A percentile compares a stretch with the other conserved stretches of the same genome.
Evolutionary conservation across 257 asterid genomes (phyloP).

Genomic region (Eucommia ulmoides): DNA sequence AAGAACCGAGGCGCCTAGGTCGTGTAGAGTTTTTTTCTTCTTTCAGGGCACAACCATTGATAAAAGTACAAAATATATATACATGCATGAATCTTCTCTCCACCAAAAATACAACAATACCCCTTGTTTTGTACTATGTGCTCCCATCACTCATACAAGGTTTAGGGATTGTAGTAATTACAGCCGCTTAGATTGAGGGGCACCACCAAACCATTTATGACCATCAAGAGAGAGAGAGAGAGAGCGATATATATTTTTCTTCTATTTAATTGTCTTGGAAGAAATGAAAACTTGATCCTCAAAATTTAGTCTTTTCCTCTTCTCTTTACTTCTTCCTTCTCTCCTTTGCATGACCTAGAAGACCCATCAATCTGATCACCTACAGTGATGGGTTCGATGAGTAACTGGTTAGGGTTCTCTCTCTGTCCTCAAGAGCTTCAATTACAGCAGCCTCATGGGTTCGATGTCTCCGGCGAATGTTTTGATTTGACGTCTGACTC

Average conservation of each 20-base stretch:
- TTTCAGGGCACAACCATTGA: no score
- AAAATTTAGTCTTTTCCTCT: slow-evolving; percentile 20
- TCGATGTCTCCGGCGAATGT: slow-evolving; percentile 21
- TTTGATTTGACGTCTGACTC: slow-evolving; percentile 40
- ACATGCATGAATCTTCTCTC: no score
- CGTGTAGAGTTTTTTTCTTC: no score
- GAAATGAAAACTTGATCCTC: slow-evolving; percentile 13
- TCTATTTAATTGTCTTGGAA: slow-evolving; percentile 21
- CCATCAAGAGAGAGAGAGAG: slow-evolving; percentile 35
- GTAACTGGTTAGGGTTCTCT: slow-evolving; percentile 70
- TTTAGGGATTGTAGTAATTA: slow-evolving; percentile 49
- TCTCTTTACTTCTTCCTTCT: slow-evolving; percentile 10
- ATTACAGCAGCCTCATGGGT: slow-evolving; percentile 14
- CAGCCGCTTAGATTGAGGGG: slow-evolving; percentile 33
- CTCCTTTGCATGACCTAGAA: slow-evolving; percentile 30
- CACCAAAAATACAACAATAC: slow-evolving; percentile 16
- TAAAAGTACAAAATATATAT: no score
- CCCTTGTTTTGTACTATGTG: slow-evolving; percentile 19
- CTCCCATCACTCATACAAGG: slow-evolving; percentile 19
- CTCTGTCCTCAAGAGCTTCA: slow-evolving; percentile 39
- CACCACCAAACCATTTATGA: slow-evolving; percentile 34
- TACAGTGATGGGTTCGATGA: slow-evolving; percentile 31
- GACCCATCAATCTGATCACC: slow-evolving; percentile 8
- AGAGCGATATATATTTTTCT: no score
- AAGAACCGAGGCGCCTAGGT: no score